Evolutionary conservation across 805 yeast genomes (phyloP), one percentile per base, ranked within the genome.

Genomic region (Candida dendrica): DNA sequence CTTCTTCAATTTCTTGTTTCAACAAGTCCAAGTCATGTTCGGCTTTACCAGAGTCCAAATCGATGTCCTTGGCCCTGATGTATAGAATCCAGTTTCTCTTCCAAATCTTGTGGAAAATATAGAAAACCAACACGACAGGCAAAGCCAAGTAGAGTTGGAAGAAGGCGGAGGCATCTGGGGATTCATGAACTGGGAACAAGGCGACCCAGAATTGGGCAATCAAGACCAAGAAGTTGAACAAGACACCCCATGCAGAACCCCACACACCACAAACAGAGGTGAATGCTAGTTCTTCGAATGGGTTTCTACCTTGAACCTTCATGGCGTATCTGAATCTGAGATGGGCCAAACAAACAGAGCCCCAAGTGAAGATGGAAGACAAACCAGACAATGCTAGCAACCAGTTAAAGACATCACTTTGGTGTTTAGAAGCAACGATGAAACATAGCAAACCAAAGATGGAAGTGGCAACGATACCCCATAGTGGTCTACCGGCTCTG

Each of bases 191-290:
- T 43, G 75, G 74, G 15, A 34, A 41, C 22, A 37, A 64, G 5
- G 91, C 90, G 48, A 81, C 71, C 86, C 90, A 86, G 71, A 87
- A 84, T 65, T 84, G 90, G 31, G 89, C 86, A 44, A 76, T 66
- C 45, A 88, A 66, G 49, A 86, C 79, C 47, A 83, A 63, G 34
- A 73, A 36, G 60, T 80, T 79, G 51, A 88, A 63, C 30, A 64
- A 45, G 18, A 75, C 59, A 45, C 93, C 95, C 57, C 72, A 71
- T 49, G 59, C 61, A 1, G 95, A 81, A 41, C 95, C 95, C 47
- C 57, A 63, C 26, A 78, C 58, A 53, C 95, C 95, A 38, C 74
- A 67, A 48, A 79, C 84, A n/a, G 95, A 72, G 36, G 65, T 68
- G 66, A 77, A 87, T 0, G 81, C 71, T 46, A 86, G 66, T 60